Conservation (phyloP, 148 eudicot genomes). For the Heliamphora exappendiculata region DNA sequence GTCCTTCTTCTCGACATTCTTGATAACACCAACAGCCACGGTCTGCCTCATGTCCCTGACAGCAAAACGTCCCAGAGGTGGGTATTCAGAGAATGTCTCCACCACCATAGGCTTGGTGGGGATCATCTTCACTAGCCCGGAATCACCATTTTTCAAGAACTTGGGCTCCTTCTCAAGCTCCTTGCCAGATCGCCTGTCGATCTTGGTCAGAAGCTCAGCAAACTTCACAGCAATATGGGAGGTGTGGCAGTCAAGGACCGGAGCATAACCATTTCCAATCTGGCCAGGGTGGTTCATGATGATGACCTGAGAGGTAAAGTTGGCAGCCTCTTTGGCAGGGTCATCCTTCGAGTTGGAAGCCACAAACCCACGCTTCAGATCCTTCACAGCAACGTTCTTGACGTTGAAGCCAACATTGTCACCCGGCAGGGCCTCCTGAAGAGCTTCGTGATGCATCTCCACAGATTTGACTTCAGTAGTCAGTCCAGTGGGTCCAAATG, state of each 20-base stretch:
- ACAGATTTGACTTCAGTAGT: slow-evolving; percentile 29
- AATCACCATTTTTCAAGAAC: slow-evolving; percentile 24
- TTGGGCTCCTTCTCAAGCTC: slow-evolving; percentile 29
- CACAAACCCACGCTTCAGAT: slow-evolving; percentile 22
- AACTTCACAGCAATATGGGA: slow-evolving; percentile 24
- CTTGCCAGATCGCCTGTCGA: slow-evolving; percentile 28
- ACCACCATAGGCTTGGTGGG: slow-evolving; percentile 29
- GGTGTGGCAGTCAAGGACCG: slow-evolving; percentile 28
- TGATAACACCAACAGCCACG: slow-evolving; percentile 28
- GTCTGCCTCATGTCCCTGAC: slow-evolving; percentile 31
- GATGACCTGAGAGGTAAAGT: slow-evolving; percentile 20
- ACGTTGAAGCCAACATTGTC: slow-evolving; percentile 25
- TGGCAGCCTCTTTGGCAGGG: slow-evolving; percentile 23
- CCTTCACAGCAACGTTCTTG: slow-evolving; percentile 27
- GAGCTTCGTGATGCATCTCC: slow-evolving; percentile 26
- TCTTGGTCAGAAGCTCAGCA: slow-evolving; percentile 20
- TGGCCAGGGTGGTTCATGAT: slow-evolving; percentile 28
- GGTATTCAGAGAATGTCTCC: slow-evolving; percentile 21
- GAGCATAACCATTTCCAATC: slow-evolving; percentile 24
- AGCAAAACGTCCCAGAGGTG: slow-evolving; percentile 25
- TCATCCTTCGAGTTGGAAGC: slow-evolving; percentile 25
- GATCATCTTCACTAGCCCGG: slow-evolving; percentile 24
- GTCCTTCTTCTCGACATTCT: slow-evolving; percentile 41
- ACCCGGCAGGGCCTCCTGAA: slow-evolving; percentile 17
- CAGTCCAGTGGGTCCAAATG: slow-evolving; percentile 23